Conservation (phyloP, 2,329 filamentous ascomycete species). For the Fusarium compactum region DNA sequence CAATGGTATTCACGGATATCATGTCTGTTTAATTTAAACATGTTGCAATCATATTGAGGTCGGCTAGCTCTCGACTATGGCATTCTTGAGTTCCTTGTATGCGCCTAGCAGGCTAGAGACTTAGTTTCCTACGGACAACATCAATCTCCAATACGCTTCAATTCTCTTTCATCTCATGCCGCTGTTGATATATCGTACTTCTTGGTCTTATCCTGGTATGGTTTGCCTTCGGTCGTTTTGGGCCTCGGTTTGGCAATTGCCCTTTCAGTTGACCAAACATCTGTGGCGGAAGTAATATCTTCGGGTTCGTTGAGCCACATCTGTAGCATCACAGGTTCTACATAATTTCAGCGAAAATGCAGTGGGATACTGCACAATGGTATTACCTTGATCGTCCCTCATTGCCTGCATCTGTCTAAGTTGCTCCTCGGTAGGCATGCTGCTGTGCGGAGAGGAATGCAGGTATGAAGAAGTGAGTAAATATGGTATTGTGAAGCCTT, state of each 20-base stretch:
- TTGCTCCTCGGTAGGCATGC: background rate
- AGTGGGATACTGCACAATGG: rapidly evolving
- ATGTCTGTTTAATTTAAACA: background rate
- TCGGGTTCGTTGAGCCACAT: background rate
- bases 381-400: background rate
- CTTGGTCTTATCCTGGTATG: rapidly evolving
- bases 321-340: slow-evolving; percentile 2
- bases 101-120: rapidly evolving
- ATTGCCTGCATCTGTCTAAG: background rate
- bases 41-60: background rate
- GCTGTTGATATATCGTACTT: background rate
- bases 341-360: rapidly evolving
- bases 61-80: rapidly evolving
- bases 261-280: background rate
- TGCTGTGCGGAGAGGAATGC: rapidly evolving
- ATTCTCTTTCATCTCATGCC: rapidly evolving
- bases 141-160: rapidly evolving
- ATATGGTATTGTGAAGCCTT: rapidly evolving
- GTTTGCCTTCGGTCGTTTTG: rapidly evolving
- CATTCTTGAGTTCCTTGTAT: background rate
- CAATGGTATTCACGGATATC: background rate
- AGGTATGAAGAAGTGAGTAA: rapidly evolving
- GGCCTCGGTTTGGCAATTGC: background rate
- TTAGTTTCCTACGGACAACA: rapidly evolving
- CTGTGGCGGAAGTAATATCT: background rate